Evolutionary conservation across 495 filamentous ascomycete species (phyloP), one percentile per base, ranked within the genome.

Genomic region (Podospora bellae-mahoneyi): DNA sequence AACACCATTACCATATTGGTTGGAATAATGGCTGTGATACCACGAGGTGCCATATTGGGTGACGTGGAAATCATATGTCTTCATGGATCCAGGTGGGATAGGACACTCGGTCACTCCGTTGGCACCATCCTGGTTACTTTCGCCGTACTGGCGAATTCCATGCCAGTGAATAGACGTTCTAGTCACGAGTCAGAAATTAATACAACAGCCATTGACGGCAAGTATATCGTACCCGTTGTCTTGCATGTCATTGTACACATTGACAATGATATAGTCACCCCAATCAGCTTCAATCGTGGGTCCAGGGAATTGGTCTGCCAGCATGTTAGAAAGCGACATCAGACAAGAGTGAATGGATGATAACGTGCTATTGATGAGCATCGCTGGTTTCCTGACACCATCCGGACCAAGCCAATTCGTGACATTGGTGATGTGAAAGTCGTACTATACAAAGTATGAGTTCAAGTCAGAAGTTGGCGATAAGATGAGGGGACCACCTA

Each of bases 11-110:
- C 76, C 79, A 62, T 82, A 82, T 69, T 90, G 87, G 18, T 84
- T 74, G 13, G 79, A 80, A 69, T 84, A 87, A 71, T 90, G 88
- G 32, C 78, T 82, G 71, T 90, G 88, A 65, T 89, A 74, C 87
- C 86, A 90, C 5, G 82, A 78, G 0, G 83, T 84, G 2, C 88
- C 89, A 68, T 90, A 89, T 63, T 81, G 74, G 0, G 53, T 73
- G 16, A 68, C 72, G 32, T 70, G 66, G 26, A 77, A 78, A 0
- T 34, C 44, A 65, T 80, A 79, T 0, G 68, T 78, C 44, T 74
- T 77, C 30, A 55, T 74, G 16, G 71, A 58, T 0, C 75, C 71
- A 76, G 83, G 84, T 4, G 81, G 71, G 54, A 85, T 83, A 4
- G 83, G 84, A 69, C 83, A 86, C 63, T 86, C 79, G 5, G 77